phyloP scores from a whole-genome alignment of 257 asterid genomes.

The Petrea volubilis region DNA sequence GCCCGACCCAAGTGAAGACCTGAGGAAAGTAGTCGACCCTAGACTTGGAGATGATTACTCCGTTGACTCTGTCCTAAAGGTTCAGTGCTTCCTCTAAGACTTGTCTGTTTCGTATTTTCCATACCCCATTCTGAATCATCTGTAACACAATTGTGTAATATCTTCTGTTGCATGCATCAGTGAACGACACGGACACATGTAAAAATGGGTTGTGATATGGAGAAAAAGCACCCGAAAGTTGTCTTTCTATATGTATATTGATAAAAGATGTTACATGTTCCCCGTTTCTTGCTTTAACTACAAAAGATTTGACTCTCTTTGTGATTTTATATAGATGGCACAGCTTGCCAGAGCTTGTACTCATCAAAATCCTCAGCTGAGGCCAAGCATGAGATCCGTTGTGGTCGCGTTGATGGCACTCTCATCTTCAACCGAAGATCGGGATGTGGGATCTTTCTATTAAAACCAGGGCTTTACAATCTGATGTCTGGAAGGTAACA shows the following conservation, averaged over 20 bases:
- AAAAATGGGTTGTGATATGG: too few species aligned
- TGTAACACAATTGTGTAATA: too few species aligned
- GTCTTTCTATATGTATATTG: too few species aligned
- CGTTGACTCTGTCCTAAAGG: conserved; percentile 74
- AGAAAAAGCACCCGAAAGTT: too few species aligned
- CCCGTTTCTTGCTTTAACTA: background rate
- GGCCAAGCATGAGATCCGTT: too few species aligned
- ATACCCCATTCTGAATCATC: too few species aligned
- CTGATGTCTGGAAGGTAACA: conserved; percentile 78
- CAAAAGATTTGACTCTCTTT: conserved; percentile 45
- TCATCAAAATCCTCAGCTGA: too few species aligned
- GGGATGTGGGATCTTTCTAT: conserved; percentile 85
- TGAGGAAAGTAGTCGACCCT: conserved; percentile 65
- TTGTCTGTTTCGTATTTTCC: background rate
- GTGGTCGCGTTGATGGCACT: too few species aligned
- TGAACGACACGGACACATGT: too few species aligned
- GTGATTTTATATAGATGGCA: too few species aligned
- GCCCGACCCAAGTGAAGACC: conserved; percentile 55
- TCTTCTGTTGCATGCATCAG: too few species aligned
- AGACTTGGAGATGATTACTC: conserved; percentile 74
- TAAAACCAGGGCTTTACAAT: conserved; percentile 66
- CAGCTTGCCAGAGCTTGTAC: too few species aligned
- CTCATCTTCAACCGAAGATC: conserved; percentile 76
- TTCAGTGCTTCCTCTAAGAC: conserved; percentile 9
- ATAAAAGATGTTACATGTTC: background rate